A percentile compares a stretch with the other conserved stretches of the same genome.
phyloP scores from a whole-genome alignment of 257 asterid genomes.

The Nicotiana undulata region DNA sequence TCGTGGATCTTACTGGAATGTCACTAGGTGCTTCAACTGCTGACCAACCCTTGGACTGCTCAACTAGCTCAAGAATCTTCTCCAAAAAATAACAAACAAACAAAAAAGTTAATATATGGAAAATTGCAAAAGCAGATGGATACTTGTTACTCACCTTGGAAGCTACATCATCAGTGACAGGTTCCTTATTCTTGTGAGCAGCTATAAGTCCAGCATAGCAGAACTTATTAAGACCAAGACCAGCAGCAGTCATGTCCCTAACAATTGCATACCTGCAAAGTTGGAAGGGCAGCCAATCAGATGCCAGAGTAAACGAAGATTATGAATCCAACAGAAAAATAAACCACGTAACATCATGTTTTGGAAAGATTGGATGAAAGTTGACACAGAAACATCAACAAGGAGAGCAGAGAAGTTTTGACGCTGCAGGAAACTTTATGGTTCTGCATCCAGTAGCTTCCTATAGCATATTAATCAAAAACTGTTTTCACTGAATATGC shows the following conservation, averaged over 20 bases:
- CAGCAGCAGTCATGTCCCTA: slow-evolving; percentile 95
- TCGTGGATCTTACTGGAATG: slow-evolving; percentile 70
- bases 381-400: neutral
- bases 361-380: neutral
- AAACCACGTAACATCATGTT: neutral
- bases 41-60: slow-evolving; percentile 98
- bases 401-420: neutral
- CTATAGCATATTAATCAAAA: neutral
- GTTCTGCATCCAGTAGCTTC: neutral
- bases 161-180: slow-evolving; percentile 47
- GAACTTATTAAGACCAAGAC: slow-evolving; percentile 87
- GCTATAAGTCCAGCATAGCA: slow-evolving; percentile 88
- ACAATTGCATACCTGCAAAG: slow-evolving; percentile 71
- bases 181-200: slow-evolving; percentile 65
- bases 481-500: neutral
- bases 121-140: slow-evolving; percentile 2
- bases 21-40: slow-evolving; percentile 69
- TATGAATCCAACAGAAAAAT: neutral
- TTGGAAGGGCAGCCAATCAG: neutral
- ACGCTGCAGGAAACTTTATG: neutral
- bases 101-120: neutral
- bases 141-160: slow-evolving; percentile 47
- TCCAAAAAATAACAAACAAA: slow-evolving; percentile 20
- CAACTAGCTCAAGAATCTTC: slow-evolving; percentile 91
- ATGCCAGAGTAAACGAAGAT: neutral